Evolutionary conservation across 202 grass and related monocot species (phyloP), one percentile per base, ranked within the genome.

Genomic region (Saccharum hybrid): DNA sequence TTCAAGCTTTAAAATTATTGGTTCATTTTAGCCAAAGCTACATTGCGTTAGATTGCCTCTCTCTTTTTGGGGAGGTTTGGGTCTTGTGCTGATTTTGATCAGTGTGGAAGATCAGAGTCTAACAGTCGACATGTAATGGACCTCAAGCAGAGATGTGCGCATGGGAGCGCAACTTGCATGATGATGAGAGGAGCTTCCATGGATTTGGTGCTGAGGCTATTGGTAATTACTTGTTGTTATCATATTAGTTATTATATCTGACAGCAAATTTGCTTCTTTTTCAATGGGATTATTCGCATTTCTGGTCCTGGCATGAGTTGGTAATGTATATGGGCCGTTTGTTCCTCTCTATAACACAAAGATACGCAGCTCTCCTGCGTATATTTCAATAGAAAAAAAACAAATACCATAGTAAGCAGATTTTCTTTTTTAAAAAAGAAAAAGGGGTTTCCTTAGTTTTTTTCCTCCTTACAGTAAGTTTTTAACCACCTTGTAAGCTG

Each of bases 101-200:
- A 4, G 6, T 4, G 18, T 70, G 19, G 68, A 51, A 69, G 70
- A 49, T 21, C 60, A 65, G 19, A 76, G 23, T 71, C 81, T 81
- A 45, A 87, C 84, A 46, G 11, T 65, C 88, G 14, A 54, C 13
- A 41, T 86, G 8, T 56, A 33, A 81, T 46, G 68, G 30, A 56
- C 28, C 74, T 79, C 60, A 33, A 87, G 68, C 89, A 98, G 96
- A 98, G 45, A 89, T 96, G 87, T 98, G 89, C 7, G 46, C 54
- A 23, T 95, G 87, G 90, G 89, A 98, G 81, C 87, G 83, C 14
- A 91, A 88, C 72, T 69, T 88, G 51, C 75, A 88, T 68, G 87
- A 93, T 42, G 85, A 90, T 34, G 85, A 90, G 60, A 90, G 91
- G 80, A 93, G 56, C 64, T 46, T 92, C 39, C 37, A 21, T 23